Base-by-base conservation (phyloP, 805 yeast species). In the Wickerhamiella allomyrinae region DNA sequence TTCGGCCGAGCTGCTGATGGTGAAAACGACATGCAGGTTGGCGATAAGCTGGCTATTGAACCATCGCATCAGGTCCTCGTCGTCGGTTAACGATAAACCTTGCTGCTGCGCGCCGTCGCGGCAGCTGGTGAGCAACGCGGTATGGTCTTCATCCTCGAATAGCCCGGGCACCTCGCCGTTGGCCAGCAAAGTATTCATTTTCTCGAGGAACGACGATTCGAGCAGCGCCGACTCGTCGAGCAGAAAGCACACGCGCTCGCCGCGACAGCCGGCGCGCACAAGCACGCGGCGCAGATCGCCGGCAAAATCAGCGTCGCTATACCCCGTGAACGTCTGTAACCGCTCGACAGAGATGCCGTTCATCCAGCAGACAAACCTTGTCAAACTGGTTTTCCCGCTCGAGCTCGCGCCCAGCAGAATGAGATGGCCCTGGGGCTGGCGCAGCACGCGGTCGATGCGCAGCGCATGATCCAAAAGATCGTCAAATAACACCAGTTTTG, bases 121-220 rank as follows among this genome's bases (percentile, higher is more conserved):
- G 44, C 93, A 76, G 1, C 70, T 50, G 1, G 58, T 58, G 64
- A 81, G 62, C 43, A 87, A 60, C 2, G 65, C 45, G 0, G 61
- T 61, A 40, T 65, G 69, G 7, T 82, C 87, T 8, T 83, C 93
- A 0, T 77, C 86, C 43, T 74, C 81, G 57, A 84, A 89, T 11
- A 89, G 62, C 3, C 94, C 95, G 1, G 95, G 95, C 29, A 86
- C 70, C 53, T 89, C 96, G 0, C 94, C 82, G 58, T 89, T 89
- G 0, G 96, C 95, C 29, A 89, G 67, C n/a, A 89, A 62, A 0
- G 94, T 83, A 52, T 89, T 89, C 91, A 89, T 85, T 46, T 94
- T 65, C 58, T 89, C 97, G 23, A 89, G 60, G 54, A 87, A 89
- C 0, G 91, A 67, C 0, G 93, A 68, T 25, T 83, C 87, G 34